Percentiles rank a stretch among this genome's conserved stretches.
These are phyloP conservation scores for Dendrocalamus sinicus DNA, from an alignment of 176 grass and related monocot genomes.

Conservation along the genomic window DNA sequence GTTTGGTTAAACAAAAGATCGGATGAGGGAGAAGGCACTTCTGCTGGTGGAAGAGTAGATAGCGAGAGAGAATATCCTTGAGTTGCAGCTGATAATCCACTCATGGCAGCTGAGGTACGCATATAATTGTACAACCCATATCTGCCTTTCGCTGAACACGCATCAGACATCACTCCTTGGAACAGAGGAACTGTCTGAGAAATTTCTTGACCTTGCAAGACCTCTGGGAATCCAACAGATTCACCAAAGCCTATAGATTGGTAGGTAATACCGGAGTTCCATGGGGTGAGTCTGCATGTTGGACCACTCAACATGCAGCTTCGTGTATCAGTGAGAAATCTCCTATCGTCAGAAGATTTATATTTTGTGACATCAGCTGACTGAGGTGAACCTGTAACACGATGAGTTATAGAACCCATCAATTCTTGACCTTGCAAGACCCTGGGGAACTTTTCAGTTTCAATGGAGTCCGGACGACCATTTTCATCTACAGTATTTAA, in stretches of 20 bases:
- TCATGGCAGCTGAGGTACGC: constrained; percentile 38
- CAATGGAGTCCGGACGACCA: constrained; percentile 69
- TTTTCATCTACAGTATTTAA: constrained; percentile 69
- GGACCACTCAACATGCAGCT: constrained; percentile 47
- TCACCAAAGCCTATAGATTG: constrained; percentile 81
- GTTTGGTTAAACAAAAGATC: constrained; percentile 54
- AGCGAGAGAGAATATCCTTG: constrained; percentile 57
- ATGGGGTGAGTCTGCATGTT: constrained; percentile 42
- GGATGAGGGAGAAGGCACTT: constrained; percentile 55
- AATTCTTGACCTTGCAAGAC: constrained; percentile 99
- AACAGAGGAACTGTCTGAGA: constrained; percentile 57
- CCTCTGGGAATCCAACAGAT: constrained; percentile 86
- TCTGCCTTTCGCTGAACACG: constrained; percentile 41
- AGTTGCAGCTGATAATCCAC: constrained; percentile 47
- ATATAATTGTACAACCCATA: constrained; percentile 37
- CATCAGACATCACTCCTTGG: constrained; percentile 51
- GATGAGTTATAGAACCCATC: constrained; percentile 67
- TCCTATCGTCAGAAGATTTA: constrained; percentile 45
- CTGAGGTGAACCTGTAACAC: constrained; percentile 57
- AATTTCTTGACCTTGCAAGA: constrained; percentile 99
- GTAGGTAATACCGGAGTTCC: constrained; percentile 60
- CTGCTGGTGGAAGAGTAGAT: constrained; percentile 47
- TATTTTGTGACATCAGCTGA: constrained; percentile 45
- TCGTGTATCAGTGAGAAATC: constrained; percentile 42
- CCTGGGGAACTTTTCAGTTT: constrained; percentile 89